phyloP scores from a whole-genome alignment of 768 basidiomycete species.

The Baorangia bicolor region DNA sequence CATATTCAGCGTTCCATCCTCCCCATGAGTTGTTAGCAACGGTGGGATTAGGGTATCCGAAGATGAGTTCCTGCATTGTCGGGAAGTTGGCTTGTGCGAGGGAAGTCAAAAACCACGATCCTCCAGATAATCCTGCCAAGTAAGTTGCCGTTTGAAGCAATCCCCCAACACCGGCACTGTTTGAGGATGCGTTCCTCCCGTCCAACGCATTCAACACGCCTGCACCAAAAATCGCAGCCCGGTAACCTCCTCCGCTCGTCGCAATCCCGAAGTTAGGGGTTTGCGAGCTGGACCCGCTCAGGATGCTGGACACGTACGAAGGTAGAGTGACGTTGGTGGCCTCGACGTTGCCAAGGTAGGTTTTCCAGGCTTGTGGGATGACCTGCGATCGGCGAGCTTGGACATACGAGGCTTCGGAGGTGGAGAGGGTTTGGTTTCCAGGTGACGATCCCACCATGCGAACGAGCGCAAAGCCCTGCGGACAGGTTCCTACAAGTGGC shows the following conservation, averaged over 20 bases:
- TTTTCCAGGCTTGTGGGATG: constrained; percentile 39
- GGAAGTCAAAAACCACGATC: constrained; percentile 40
- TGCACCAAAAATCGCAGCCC: constrained; percentile 55
- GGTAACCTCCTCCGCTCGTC: constrained; percentile 54
- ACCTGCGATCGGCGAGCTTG: constrained; percentile 33
- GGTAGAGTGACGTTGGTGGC: constrained; percentile 31
- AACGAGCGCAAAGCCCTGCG: constrained; percentile 27
- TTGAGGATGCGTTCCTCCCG: constrained; percentile 45
- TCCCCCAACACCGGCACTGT: constrained; percentile 44
- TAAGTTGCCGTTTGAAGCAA: constrained; percentile 55
- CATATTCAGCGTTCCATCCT: constrained; percentile 34
- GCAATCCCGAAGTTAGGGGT: constrained; percentile 48
- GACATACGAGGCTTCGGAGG: constrained; percentile 39
- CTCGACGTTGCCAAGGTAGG: constrained; percentile 40
- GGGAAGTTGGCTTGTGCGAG: constrained; percentile 43
- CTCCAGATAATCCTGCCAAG: constrained; percentile 50
- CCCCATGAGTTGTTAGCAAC: constrained; percentile 26
- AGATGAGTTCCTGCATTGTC: constrained; percentile 37
- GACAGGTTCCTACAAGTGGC: constrained; percentile 20
- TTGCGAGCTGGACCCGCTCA: constrained; percentile 17
- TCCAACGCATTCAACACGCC: constrained; percentile 52
- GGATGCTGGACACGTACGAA: constrained; percentile 34
- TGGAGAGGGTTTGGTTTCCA: constrained; percentile 35
- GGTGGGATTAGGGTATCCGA: constrained; percentile 28
- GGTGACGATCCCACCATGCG: constrained; percentile 26